Base-by-base conservation (phyloP, 345 rosid genomes). In the Populus euphratica region DNA sequence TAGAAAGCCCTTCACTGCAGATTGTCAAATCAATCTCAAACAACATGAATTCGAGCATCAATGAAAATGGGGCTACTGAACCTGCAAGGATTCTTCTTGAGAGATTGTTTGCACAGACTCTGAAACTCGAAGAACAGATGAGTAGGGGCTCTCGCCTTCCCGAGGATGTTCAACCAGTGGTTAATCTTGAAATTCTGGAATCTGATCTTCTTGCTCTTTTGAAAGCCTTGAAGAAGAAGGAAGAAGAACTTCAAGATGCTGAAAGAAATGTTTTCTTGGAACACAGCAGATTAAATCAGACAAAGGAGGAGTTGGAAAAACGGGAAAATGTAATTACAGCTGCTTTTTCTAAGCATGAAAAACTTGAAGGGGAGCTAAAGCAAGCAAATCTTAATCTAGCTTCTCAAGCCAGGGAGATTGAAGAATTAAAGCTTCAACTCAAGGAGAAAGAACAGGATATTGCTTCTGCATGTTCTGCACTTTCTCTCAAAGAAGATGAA, bases 331-430 rank as follows among this genome's bases (percentile, higher is more conserved):
- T 81, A 71, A 84, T 95, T 62, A 73, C 77, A 3, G 77, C 75
- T 68, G 90, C 92, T 65, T 81, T 74, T 82, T 86, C 83, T 29
- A 87, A 87, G 87, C 90, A 87, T 75, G 87, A 93, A 76, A 83
- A 52, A 35, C 71, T 93, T 77, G 90, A 89, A 77, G 85, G 81
- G 75, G 92, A 94, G 84, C 73, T 94, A 66, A 85, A 76, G 83
- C 81, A 52, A 68, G 91, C 88, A 0, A 89, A 90, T 83, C 76
- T 85, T 38, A 83, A 86, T 50, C 79, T 93, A 23, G 88, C 86
- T 85, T 89, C 91, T 76, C 94, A 90, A 82, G 89, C 96, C 18
- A 86, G 86, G 78, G 90, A 87, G 86, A 86, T 92, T 6, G 92
- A 90, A 73, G 90, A 87, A 41, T 85, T 93, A 61, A 93, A 87